Conservation (phyloP, 352 stramenopile genomes). For the Phytophthora pini region DNA sequence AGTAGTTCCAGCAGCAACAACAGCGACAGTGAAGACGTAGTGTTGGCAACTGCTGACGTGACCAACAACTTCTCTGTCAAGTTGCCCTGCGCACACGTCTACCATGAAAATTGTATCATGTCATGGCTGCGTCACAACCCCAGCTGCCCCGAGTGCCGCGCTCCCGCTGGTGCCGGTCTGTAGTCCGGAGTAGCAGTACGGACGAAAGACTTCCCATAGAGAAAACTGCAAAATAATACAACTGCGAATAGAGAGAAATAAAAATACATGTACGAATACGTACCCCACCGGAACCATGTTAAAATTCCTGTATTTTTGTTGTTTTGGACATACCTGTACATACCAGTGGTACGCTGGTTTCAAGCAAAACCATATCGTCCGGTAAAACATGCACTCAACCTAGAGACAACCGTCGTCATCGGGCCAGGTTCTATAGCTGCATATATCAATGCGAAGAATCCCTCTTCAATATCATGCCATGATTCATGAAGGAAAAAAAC, state of each 20-base stretch:
- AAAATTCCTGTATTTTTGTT: no score
- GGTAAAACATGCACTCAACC: no score
- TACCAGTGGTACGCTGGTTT: no score
- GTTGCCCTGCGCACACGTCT: slow-evolving; percentile 59
- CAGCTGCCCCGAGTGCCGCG: slow-evolving; percentile 68
- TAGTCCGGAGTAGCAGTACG: background rate
- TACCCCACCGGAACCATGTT: no score
- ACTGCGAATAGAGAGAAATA: background rate
- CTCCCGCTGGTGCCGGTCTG: slow-evolving; percentile 28
- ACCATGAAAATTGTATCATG: slow-evolving; percentile 78
- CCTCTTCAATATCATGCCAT: no score
- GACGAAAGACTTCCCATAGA: slow-evolving; percentile 4
- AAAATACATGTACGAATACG: no score
- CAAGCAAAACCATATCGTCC: no score
- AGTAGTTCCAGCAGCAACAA: slow-evolving; percentile 4
- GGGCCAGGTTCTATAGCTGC: no score
- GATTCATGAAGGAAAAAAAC: no score
- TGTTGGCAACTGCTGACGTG: background rate
- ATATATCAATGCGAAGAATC: no score
- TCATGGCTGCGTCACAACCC: slow-evolving; percentile 66
- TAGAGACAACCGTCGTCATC: background rate
- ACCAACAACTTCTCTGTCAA: slow-evolving; percentile 43
- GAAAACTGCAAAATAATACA: slow-evolving; percentile 5
- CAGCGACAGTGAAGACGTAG: slow-evolving; percentile 6
- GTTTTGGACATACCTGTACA: no score